Evolutionary conservation across 2,329 filamentous ascomycete species (phyloP), one percentile per base, ranked within the genome.

Genomic region (Alternaria sp.): DNA sequence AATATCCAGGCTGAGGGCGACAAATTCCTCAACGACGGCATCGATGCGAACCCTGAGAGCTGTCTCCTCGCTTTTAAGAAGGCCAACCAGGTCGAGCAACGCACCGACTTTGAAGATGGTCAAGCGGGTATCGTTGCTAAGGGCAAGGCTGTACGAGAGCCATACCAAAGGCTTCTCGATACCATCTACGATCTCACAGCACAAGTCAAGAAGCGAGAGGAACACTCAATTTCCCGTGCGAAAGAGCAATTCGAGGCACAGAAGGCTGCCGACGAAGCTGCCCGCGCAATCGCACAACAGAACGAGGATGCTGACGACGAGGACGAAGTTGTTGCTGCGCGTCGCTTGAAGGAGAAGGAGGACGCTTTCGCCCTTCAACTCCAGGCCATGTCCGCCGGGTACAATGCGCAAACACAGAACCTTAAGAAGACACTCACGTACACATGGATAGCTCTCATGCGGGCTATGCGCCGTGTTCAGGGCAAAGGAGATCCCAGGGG

Each of bases 361-460:
- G 83, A 85, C 3, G 82, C 85, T 21, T 84, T 87, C 61, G 81
- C 85, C 40, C 78, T 79, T 17, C 85, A 89, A 69, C 83, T 90
- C 46, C 84, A 88, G 57, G 83, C 84, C 6, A 83, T 89, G 46
- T 84, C 86, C 73, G 87, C 91, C 63, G 89, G 89, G 11, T 91
- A 92, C 74, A 87, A 88, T 8, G 86, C 87, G 6, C 93, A 97
- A 74, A 89, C 90, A 32, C 89, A 91, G 26, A 84, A 91, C 15
- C 85, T 98, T 21, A 95, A 91, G 45, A 90, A 91, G 71, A 95
- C 93, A 1, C 90, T 99, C 59, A 97, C 96, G 0, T 94, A 93
- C 73, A 90, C 93, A 5, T 99, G 96, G 96, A 96, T 98, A 74
- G 93, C 93, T 15, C 85, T 98, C 62, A 96, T 97, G 81, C 90